Evolutionary conservation across 768 basidiomycete species (phyloP), one percentile per base, ranked within the genome.

Genomic region (Mycena capillaripes): DNA sequence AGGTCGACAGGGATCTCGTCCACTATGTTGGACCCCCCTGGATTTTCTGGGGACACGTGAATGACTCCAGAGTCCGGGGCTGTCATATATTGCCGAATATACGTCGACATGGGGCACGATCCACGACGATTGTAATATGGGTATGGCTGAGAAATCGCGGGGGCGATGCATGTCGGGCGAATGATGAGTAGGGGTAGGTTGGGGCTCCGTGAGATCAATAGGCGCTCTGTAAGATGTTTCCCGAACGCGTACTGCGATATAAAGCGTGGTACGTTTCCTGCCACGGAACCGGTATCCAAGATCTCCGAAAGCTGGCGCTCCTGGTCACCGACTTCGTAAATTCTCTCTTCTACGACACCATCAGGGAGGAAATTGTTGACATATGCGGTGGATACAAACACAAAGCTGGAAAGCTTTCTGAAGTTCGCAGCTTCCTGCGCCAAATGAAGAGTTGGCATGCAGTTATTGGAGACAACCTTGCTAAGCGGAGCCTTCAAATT

Each of bases 1-100:
- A 59, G 25, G 34, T 68, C 56, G 1, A 68, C 66, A 16, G 66
- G 66, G 25, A 68, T 34, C 46, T 68, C 66, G 25, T 68, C 66
- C 0, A 68, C 30, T 12, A 59, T 21, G 46, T 68, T 66, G 4
- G 55, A 10, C 42, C 56, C 56, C 14, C 27, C 23, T 0, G 42
- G 4, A 8, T 10, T 9, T 14, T 3, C 2, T 5, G 46, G 8
- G 30, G n/a, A 14, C n/a, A 23, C 34, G 56, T 30, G 38, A 36
- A 29, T n/a, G 16, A 58, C 21, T 0, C 66, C 55, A 12, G 66
- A 66, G 56, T 66, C 44, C 0, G 66, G 64, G 2, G 23, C 8
- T 1, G 12, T 25, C 6, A 66, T n/a, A 38, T 57, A 66, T 2
- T 2, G 14, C 1, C 48, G 40, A 0, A 66, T 48, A 29, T 32